These are phyloP conservation scores for Atkinsonella hypoxylon DNA, from an alignment of 2,329 filamentous ascomycete genomes.

Conservation along the genomic window DNA sequence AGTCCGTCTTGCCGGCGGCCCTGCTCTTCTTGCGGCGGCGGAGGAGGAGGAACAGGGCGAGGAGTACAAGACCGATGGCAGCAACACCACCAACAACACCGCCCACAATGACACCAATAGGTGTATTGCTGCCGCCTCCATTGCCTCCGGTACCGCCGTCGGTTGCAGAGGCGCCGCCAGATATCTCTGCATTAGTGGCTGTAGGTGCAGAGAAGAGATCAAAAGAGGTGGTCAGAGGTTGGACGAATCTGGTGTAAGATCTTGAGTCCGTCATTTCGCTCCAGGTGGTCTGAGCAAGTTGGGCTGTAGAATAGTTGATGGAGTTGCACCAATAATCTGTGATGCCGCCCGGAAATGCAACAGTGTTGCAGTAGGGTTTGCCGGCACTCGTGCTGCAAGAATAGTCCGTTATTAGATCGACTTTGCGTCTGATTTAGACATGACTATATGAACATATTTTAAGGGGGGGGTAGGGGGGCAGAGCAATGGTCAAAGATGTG, in stretches of 20 bases:
- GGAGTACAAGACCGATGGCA: constrained; percentile 17
- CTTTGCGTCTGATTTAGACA: not conserved
- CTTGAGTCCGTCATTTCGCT: constrained; percentile 19
- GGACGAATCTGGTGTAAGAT: not conserved
- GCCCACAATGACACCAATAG: constrained; percentile 25
- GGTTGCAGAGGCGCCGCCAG: not conserved
- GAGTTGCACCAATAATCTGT: constrained; percentile 33
- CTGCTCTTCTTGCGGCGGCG: constrained; percentile 18
- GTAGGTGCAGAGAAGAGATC: not conserved
- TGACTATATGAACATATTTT: not conserved
- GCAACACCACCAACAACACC: constrained; percentile 26
- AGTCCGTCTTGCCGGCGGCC: constrained; percentile 3
- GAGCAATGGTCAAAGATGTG: not conserved
- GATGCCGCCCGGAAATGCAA: constrained; percentile 28
- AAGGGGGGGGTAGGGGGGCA: not conserved
- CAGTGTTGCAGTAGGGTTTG: constrained; percentile 32
- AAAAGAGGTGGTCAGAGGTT: not conserved
- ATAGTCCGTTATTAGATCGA: not conserved
- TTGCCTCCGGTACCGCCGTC: constrained; percentile 2
- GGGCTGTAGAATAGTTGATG: constrained; percentile 19
- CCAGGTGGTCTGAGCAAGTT: constrained; percentile 29
- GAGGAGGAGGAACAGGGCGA: constrained; percentile 20
- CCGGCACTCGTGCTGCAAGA: constrained; percentile 21
- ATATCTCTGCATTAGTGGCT: not conserved
- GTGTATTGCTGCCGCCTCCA: constrained; percentile 9